Evolutionary conservation across 768 basidiomycete genomes (phyloP).

Genomic region (Amanita molliuscula): DNA sequence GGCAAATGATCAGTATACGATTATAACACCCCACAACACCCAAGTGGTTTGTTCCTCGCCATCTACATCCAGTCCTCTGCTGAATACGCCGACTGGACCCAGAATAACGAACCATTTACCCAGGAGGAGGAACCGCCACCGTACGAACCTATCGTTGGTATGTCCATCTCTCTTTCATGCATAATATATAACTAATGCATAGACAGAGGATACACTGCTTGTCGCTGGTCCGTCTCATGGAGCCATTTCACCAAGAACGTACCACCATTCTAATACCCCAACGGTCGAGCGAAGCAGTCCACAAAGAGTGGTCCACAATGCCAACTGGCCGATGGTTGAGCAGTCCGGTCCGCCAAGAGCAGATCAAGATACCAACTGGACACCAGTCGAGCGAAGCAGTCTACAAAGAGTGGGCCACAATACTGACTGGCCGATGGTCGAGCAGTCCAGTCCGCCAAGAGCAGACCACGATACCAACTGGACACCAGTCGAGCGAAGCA

Average conservation of each 20-base stretch:
- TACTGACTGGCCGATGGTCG: too few relatives aligned
- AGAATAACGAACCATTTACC: background rate
- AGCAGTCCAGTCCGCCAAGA: too few relatives aligned
- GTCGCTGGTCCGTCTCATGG: conserved; percentile 15
- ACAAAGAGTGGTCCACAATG: conserved; percentile 11
- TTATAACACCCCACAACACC: background rate
- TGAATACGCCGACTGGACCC: background rate
- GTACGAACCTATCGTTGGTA: background rate
- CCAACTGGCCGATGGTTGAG: too few relatives aligned
- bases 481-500: too few relatives aligned
- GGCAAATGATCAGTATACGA: background rate
- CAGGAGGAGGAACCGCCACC: background rate
- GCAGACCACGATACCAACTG: too few relatives aligned
- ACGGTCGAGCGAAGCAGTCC: conserved; percentile 55
- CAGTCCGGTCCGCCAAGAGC: too few relatives aligned
- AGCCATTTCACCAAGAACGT: conserved; percentile 36
- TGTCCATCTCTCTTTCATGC: background rate
- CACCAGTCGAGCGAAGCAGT: too few relatives aligned
- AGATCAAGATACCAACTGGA: too few relatives aligned
- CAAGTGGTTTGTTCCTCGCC: background rate
- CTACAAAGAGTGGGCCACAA: too few relatives aligned
- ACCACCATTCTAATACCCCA: conserved; percentile 55
- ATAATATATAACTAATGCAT: too few relatives aligned
- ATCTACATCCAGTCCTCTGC: background rate
- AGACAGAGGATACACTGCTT: background rate